phyloP scores from a whole-genome alignment of 495 filamentous ascomycete species.

The Talaromyces adpressus region DNA sequence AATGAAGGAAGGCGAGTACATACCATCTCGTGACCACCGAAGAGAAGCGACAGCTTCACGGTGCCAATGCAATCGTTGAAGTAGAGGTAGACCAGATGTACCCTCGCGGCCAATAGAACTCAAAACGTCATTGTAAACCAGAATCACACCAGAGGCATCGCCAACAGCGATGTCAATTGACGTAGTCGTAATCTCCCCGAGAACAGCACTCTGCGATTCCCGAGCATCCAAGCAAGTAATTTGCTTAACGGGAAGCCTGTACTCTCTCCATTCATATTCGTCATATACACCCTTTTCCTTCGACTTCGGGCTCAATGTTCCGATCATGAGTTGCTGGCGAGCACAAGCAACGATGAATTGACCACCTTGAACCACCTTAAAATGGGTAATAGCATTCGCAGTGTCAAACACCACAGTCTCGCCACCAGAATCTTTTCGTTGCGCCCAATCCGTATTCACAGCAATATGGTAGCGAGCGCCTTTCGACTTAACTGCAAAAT shows the following conservation, averaged over 20 bases:
- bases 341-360: conserved; percentile 30
- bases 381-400: conserved; percentile 20
- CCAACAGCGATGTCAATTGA: conserved; percentile 68
- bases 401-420: conserved; percentile 23
- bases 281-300: conserved; percentile 13
- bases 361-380: conserved; percentile 27
- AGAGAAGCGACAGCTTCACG: conserved; percentile 69
- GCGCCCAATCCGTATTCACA: conserved; percentile 14
- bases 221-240: conserved; percentile 30
- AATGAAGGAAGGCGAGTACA: conserved; percentile 16
- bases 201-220: conserved; percentile 5
- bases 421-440: conserved; percentile 12
- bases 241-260: conserved; percentile 24
- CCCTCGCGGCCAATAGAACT: conserved; percentile 38
- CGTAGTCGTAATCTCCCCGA: conserved; percentile 19
- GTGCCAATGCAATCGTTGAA: conserved; percentile 79
- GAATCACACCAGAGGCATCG: conserved; percentile 63
- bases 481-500: conserved; percentile 13
- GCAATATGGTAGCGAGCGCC: conserved; percentile 21
- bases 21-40: conserved; percentile 90
- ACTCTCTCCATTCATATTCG: conserved; percentile 46
- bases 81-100: conserved; percentile 20
- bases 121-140: conserved; percentile 69
- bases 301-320: conserved; percentile 14
- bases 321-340: conserved; percentile 27